Base-by-base conservation (phyloP, 2,329 filamentous ascomycete species). In the Xylaria sp. region DNA sequence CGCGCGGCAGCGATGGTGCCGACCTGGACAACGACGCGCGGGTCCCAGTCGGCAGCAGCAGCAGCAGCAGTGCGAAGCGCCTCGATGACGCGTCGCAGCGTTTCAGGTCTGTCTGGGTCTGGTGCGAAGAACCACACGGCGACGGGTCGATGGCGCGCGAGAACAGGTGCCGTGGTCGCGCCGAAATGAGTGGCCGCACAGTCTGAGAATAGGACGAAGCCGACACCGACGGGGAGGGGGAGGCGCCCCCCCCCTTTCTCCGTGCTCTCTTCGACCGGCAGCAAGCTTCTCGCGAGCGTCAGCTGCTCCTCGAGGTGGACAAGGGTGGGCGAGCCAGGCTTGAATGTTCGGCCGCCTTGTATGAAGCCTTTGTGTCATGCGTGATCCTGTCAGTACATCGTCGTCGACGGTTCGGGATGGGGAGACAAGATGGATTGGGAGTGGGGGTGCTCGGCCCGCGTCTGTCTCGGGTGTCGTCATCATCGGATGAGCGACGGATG, bases 101-200 rank as follows among this genome's bases (percentile, higher is more conserved):
- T 74, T 1, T 69, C 63, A 1, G 74, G 72, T 13, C 50, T 53
- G 7, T 49, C 75, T 5, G 80, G 79, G 36, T 80, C 78, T 1
- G 88, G 87, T 2, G 89, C 89, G 73, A 91, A 92, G 53, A 92
- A 82, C 90, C 90, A 92, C 9, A 89, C 81, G 0, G 87, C 89
- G 2, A 84, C 84, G 1, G 89, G 88, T 0, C 77, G 78, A 75
- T 88, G 84, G 66, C 81, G 78, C 27, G 74, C 73, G 20, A 92
- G 79, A 13, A 90, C 69, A 1, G 84, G 83, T 1, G 87, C 74
- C 1, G 81, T 80, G n/a, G 80, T 83, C 62, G 76, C 67, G 29
- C 71, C 66, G 69, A 86, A 85, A 57, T 77, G 69, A 0, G 65
- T n/a, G 1, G 80, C 72, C 27, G 80, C 69, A 50, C 63, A 79